phyloP scores from a whole-genome alignment of 192 early-diverging fungal species.

The Backusella psychrophila region DNA sequence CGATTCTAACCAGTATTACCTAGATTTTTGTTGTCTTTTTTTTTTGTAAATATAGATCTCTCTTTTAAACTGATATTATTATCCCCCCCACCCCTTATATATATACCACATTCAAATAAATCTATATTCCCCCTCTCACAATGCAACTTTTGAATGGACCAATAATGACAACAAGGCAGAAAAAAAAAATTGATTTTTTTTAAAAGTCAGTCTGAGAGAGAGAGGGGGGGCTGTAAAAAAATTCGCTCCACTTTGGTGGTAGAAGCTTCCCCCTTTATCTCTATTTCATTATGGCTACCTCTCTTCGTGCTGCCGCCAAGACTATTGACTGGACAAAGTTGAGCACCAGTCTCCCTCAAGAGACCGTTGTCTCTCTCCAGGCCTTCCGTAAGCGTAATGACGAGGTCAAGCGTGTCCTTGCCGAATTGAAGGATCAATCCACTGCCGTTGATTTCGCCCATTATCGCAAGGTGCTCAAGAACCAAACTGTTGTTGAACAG shows the following conservation, averaged over 20 bases:
- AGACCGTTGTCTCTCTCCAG: conserved; percentile 80
- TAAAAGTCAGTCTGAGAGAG: background rate
- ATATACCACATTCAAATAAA: background rate
- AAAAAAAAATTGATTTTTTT: background rate
- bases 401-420: conserved; percentile 80
- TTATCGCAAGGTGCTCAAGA: conserved; percentile 88
- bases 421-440: conserved; percentile 80
- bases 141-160: background rate
- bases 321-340: conserved; percentile 88
- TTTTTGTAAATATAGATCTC: background rate
- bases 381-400: conserved; percentile 96
- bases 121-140: background rate
- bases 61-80: background rate
- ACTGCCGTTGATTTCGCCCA: conserved; percentile 83
- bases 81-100: background rate
- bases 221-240: background rate
- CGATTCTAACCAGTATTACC: background rate
- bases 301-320: conserved; percentile 62
- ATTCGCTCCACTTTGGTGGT: background rate
- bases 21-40: background rate
- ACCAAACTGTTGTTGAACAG: conserved; percentile 86
- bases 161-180: background rate
- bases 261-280: background rate
- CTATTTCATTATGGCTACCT: conserved; percentile 27
- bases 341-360: conserved; percentile 78